Evolutionary conservation across 192 early-diverging fungal species (phyloP).

Genomic region (Spizellomyces sp.): DNA sequence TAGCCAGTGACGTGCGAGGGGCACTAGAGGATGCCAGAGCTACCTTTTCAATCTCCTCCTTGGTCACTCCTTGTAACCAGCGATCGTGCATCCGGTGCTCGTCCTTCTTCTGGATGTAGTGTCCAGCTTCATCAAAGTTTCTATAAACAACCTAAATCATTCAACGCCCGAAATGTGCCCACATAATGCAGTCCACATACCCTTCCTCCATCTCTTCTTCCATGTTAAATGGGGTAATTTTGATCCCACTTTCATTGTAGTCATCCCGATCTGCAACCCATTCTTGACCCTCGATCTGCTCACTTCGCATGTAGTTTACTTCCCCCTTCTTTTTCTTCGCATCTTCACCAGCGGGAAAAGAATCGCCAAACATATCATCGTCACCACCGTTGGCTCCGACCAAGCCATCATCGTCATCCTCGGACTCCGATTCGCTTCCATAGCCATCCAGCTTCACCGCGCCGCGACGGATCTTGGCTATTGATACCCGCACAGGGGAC

Average conservation of each 20-base stretch:
- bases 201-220: slow-evolving; percentile 58
- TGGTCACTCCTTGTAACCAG: slow-evolving; percentile 56
- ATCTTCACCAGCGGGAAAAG: background rate
- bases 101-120: slow-evolving; percentile 54
- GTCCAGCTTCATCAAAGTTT: slow-evolving; percentile 54
- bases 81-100: slow-evolving; percentile 55
- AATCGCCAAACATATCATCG: slow-evolving; percentile 50
- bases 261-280: slow-evolving; percentile 29
- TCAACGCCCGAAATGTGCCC: too few relatives aligned
- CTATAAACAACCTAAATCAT: background rate
- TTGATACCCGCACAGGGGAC: background rate
- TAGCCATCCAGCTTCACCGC: slow-evolving; percentile 39
- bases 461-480: slow-evolving; percentile 12
- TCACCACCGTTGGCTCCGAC: slow-evolving; percentile 24
- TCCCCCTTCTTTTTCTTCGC: slow-evolving; percentile 14
- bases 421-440: slow-evolving; percentile 40
- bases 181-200: too few relatives aligned
- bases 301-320: background rate
- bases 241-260: slow-evolving; percentile 30
- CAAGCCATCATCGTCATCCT: slow-evolving; percentile 19
- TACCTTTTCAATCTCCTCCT: slow-evolving; percentile 50
- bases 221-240: slow-evolving; percentile 62
- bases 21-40: background rate
- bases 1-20: background rate
- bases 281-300: slow-evolving; percentile 32